Evolutionary conservation across 2,329 filamentous ascomycete species (phyloP).

Genomic region (Lecanicillium sp.): DNA sequence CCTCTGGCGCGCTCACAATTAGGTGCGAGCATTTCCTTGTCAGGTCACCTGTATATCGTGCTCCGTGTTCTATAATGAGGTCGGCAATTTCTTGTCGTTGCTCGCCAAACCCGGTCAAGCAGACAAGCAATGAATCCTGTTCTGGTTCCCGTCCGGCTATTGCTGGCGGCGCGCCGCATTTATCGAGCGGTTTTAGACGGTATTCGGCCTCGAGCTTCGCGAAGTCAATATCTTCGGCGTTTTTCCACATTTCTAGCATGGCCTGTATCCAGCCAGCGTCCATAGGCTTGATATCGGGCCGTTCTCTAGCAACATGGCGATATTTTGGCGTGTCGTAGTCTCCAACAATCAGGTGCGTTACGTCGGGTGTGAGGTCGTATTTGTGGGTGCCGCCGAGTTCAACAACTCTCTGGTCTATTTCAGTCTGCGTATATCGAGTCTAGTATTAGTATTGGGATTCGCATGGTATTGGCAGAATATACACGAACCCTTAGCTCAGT

Average conservation of each 20-base stretch:
- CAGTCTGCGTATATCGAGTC: constrained; percentile 26
- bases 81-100: constrained; percentile 64
- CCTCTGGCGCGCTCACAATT: constrained; percentile 69
- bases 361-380: constrained; percentile 89
- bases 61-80: constrained; percentile 62
- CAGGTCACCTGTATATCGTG: constrained; percentile 79
- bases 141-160: constrained; percentile 16
- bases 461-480: not conserved
- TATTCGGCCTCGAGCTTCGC: constrained; percentile 59
- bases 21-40: constrained; percentile 83
- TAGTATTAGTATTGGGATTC: constrained; percentile 1
- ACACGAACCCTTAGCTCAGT: constrained; percentile 66
- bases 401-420: constrained; percentile 55
- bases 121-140: constrained; percentile 36
- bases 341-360: constrained; percentile 90
- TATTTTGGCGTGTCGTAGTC: constrained; percentile 89
- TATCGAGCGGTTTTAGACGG: constrained; percentile 56
- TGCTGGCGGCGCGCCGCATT: constrained; percentile 33
- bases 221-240: constrained; percentile 71
- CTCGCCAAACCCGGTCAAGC: constrained; percentile 51
- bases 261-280: constrained; percentile 78
- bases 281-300: constrained; percentile 79
- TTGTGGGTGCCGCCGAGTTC: constrained; percentile 85
- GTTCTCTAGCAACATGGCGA: constrained; percentile 83
- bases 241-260: constrained; percentile 71